Percentiles rank a stretch among this genome's conserved stretches.
These are phyloP conservation scores for Bromus sterilis DNA, from an alignment of 176 grass and related monocot species.

Conservation along the genomic window DNA sequence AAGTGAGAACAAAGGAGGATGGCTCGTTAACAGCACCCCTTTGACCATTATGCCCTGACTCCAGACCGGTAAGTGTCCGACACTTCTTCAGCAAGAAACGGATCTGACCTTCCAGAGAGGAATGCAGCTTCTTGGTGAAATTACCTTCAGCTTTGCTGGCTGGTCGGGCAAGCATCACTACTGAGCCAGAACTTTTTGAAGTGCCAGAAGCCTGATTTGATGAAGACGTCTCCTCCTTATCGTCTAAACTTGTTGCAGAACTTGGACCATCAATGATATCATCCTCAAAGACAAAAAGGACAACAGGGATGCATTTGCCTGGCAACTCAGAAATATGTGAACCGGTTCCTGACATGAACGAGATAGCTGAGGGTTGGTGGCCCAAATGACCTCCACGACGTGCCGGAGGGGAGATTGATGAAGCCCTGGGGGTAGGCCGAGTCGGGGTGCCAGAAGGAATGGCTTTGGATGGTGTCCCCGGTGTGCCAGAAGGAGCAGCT, in stretches of 20 bases:
- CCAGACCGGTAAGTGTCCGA: constrained; percentile 37
- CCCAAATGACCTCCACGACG: constrained; percentile 36
- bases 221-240: constrained; percentile 38
- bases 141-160: constrained; percentile 44
- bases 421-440: constrained; percentile 26
- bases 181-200: constrained; percentile 47
- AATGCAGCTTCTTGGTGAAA: constrained; percentile 61
- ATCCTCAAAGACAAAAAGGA: constrained; percentile 89
- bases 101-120: constrained; percentile 73
- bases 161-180: constrained; percentile 47
- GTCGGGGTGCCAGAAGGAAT: constrained; percentile 26
- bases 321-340: constrained; percentile 39
- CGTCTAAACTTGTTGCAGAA: constrained; percentile 37
- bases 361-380: constrained; percentile 51
- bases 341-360: constrained; percentile 62
- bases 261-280: constrained; percentile 42
- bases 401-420: constrained; percentile 45
- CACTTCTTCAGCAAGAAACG: constrained; percentile 80
- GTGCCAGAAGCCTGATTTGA: constrained; percentile 24
- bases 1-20: constrained; percentile 70
- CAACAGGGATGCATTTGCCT: constrained; percentile 69
- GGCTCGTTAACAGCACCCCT: constrained; percentile 49
- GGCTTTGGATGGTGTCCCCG: constrained; percentile 32
- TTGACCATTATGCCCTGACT: constrained; percentile 51
- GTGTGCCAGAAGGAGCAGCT: constrained; percentile 13